A percentile compares a stretch with the other conserved stretches of the same genome.
phyloP scores from a whole-genome alignment of 1,284 basidiomycete genomes.

The Cutaneotrichosporon sp. region DNA sequence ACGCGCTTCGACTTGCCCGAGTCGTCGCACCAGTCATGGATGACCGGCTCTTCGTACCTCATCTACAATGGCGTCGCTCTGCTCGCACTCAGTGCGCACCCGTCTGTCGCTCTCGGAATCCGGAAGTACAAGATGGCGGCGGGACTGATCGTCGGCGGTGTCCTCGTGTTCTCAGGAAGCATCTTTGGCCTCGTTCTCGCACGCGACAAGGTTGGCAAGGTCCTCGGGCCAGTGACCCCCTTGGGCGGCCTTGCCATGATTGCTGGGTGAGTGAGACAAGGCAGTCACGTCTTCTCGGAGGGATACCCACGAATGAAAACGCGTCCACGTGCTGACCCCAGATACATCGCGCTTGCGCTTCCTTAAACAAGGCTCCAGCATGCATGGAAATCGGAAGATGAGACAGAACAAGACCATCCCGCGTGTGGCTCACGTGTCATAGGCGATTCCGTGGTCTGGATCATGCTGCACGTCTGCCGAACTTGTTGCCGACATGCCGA shows the following conservation, averaged over 20 bases:
- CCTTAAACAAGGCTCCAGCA: neutral
- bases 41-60: constrained; percentile 48
- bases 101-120: constrained; percentile 58
- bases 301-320: neutral
- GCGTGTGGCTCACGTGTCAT: neutral
- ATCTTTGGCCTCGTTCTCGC: constrained; percentile 66
- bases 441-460: neutral
- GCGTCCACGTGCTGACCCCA: constrained; percentile 7
- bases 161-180: constrained; percentile 67
- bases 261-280: constrained; percentile 62
- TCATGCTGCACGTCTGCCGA: neutral
- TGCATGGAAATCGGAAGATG: neutral
- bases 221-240: constrained; percentile 72
- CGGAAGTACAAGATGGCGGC: constrained; percentile 64
- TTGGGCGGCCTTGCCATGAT: constrained; percentile 72
- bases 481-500: no score
- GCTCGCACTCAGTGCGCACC: constrained; percentile 69
- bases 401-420: neutral
- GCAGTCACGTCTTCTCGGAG: neutral
- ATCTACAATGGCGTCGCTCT: constrained; percentile 75
- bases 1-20: constrained; percentile 42
- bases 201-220: constrained; percentile 60
- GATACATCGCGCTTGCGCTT: constrained; percentile 30
- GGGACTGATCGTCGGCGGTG: constrained; percentile 66
- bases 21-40: constrained; percentile 39